Percentiles rank a stretch among this genome's conserved stretches.
Evolutionary conservation across 805 yeast species (phyloP).

Genomic region (Brettanomyces bruxellensis): DNA sequence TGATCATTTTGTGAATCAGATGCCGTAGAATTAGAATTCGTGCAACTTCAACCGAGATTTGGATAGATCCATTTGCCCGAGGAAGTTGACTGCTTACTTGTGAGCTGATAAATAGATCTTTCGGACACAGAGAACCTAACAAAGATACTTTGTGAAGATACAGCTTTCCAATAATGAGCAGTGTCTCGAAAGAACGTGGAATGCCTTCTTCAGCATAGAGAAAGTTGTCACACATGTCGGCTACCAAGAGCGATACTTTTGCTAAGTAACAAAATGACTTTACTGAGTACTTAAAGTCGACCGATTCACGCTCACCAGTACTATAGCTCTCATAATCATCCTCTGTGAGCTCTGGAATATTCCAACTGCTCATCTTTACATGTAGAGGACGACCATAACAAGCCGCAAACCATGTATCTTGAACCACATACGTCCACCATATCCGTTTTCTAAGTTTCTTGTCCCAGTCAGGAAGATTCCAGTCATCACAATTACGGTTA

Average conservation of each 20-base stretch:
- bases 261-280: slow-evolving; percentile 1
- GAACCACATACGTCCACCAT: slow-evolving; percentile 4
- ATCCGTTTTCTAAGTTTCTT: slow-evolving; percentile 2
- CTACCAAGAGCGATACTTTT: not conserved
- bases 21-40: not conserved
- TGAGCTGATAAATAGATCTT: not conserved
- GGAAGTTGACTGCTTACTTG: not conserved
- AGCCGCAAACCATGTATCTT: slow-evolving; percentile 5
- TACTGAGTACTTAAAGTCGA: not conserved
- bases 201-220: not conserved
- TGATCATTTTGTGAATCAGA: not conserved
- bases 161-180: not conserved
- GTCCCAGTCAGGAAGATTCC: slow-evolving; percentile 4
- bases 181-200: not conserved
- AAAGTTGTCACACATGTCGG: slow-evolving; percentile 1
- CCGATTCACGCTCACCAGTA: slow-evolving; percentile 1
- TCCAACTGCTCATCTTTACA: not conserved
- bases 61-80: slow-evolving; percentile 1
- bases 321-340: slow-evolving; percentile 1
- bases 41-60: not conserved
- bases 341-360: not conserved
- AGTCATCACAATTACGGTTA: slow-evolving; percentile 1
- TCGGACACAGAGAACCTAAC: not conserved
- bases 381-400: slow-evolving; percentile 2
- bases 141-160: not conserved